Base-by-base conservation (phyloP, 2,329 filamentous ascomycete genomes). In the Claviceps sp. region DNA sequence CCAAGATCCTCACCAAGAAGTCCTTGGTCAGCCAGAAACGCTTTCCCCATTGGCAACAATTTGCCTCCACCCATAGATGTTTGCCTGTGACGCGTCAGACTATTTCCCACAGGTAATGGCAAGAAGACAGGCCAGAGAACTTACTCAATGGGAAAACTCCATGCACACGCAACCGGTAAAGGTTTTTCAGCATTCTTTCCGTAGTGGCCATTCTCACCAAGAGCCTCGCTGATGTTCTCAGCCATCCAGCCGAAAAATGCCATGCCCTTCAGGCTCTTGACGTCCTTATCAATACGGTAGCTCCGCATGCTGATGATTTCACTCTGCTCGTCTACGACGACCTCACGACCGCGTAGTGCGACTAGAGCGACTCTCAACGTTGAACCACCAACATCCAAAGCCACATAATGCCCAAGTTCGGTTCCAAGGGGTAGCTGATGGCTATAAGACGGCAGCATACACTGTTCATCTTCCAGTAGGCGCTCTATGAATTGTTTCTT, bases 81-180 rank as follows among this genome's bases (percentile, higher is more conserved):
- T 76, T 85, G 82, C 57, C 80, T 83, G n/a, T 40, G 24, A 50
- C 30, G 37, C 17, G 52, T 56, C n/a, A 57, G 52, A 45, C 34
- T 13, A 10, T 17, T 37, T 34, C 4, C 19, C 14, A 17, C 24
- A 13, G 7, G 11, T 1, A 16, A 46, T n/a, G 17, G 10, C 10
- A 39, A 48, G 37, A 5, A 34, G 48, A 46, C 24, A 41, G 19
- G 19, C 43, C 6, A 37, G n/a, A 47, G 30, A 34, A 71, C 78
- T 62, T 70, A 84, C 81, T 85, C 78, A 45, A 85, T 80, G 26
- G 82, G 82, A 58, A 86, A 86, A 54, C 81, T 85, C 81, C 82
- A 85, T 5, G 82, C 78, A 55, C 85, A 64, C 1, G 81, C 81
- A 67, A 84, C 71, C 8, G 74, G 75, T 50, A 85, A 66, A 30